Evolutionary conservation across 345 rosid genomes (phyloP).

Genomic region (Salix caprea): DNA sequence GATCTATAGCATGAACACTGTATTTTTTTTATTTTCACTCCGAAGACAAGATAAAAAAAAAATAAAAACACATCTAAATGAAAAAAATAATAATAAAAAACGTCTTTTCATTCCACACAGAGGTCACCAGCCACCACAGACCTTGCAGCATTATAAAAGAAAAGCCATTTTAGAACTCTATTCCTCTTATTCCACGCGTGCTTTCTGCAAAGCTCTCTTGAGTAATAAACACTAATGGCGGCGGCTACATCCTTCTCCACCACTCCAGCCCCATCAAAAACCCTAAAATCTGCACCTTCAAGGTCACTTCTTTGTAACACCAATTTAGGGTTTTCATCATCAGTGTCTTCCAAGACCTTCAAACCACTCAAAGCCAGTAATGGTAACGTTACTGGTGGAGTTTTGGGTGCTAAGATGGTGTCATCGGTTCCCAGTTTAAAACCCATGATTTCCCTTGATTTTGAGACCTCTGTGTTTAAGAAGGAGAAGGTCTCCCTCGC

Average conservation of each 20-base stretch:
- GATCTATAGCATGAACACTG: too few species aligned
- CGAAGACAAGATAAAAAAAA: too few species aligned
- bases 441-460: conserved; percentile 35
- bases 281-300: background rate
- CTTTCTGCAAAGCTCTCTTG: background rate
- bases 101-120: too few species aligned
- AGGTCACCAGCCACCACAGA: too few species aligned
- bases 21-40: too few species aligned
- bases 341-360: background rate
- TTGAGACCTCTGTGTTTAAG: conserved; percentile 68
- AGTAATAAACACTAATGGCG: background rate
- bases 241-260: background rate
- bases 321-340: background rate
- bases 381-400: background rate
- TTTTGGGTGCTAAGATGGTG: background rate
- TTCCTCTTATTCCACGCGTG: background rate
- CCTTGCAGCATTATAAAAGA: background rate
- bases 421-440: background rate
- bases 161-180: background rate
- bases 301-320: background rate
- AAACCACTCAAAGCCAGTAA: background rate
- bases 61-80: too few species aligned
- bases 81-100: too few species aligned
- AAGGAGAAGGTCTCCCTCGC: conserved; percentile 79
- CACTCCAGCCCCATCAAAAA: background rate